Conservation (phyloP, 345 rosid genomes). For the Eucalyptus microcorys region DNA sequence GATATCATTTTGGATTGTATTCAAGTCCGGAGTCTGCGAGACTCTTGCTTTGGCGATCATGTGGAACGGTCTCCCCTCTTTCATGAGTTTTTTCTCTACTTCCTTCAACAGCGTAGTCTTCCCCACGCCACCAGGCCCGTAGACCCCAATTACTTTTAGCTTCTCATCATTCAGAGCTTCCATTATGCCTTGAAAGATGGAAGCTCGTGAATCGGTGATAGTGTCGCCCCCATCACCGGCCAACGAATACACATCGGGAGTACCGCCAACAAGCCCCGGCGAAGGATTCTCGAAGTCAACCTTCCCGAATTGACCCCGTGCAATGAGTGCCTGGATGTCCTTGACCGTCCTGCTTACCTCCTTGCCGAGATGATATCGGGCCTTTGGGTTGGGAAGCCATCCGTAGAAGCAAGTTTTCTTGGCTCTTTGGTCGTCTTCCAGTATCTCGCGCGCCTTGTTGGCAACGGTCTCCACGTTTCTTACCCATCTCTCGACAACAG, state of each 20-base stretch:
- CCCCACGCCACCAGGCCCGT: neutral
- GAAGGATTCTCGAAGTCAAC: no score
- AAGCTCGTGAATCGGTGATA: no score
- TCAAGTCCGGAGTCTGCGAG: rapidly evolving
- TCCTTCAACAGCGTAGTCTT: neutral
- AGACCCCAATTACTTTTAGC: neutral
- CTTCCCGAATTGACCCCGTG: rapidly evolving
- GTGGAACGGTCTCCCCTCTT: rapidly evolving
- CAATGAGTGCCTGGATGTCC: rapidly evolving
- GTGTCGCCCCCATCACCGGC: no score
- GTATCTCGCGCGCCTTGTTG: no score
- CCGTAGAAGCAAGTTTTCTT: no score
- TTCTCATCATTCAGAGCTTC: rapidly evolving
- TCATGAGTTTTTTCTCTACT: neutral
- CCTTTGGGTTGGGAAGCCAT: no score
- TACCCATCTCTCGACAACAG: rapidly evolving
- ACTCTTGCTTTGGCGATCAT: rapidly evolving
- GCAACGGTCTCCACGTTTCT: rapidly evolving
- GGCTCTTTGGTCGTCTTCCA: rapidly evolving
- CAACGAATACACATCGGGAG: no score
- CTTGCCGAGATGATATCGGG: rapidly evolving
- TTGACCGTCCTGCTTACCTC: rapidly evolving
- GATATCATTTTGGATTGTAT: rapidly evolving
- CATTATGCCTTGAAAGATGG: rapidly evolving
- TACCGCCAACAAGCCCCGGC: no score